Percentiles rank a stretch among this genome's conserved stretches.
Evolutionary conservation across 2,329 filamentous ascomycete species (phyloP).

Genomic region (Acrodontium crateriforme): DNA sequence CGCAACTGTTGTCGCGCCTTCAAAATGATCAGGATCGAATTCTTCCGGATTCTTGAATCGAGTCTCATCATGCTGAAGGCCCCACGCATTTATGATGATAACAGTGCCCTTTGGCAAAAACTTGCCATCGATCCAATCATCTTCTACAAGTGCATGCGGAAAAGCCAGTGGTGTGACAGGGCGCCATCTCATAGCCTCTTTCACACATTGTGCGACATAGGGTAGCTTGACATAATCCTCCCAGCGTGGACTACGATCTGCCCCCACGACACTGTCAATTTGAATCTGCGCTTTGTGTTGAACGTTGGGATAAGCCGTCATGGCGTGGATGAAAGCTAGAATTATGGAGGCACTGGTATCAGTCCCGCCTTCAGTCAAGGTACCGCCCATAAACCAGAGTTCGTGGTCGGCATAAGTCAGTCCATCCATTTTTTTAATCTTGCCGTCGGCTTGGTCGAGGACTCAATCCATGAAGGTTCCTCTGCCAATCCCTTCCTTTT

Average conservation of each 20-base stretch:
- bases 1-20: conserved; percentile 19
- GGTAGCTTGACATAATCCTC: conserved; percentile 19
- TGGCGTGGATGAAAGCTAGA: conserved; percentile 20
- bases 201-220: conserved; percentile 20
- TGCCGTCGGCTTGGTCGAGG: conserved; percentile 22
- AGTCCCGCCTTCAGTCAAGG: conserved; percentile 14
- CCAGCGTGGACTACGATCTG: conserved; percentile 16
- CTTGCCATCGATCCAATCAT: conserved; percentile 20
- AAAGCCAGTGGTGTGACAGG: conserved; percentile 17
- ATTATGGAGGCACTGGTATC: conserved; percentile 9
- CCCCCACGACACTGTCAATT: conserved; percentile 18
- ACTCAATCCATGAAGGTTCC: conserved; percentile 28
- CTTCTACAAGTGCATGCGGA: conserved; percentile 26
- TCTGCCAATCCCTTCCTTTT: conserved; percentile 11
- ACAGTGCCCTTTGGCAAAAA: conserved; percentile 24
- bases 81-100: conserved; percentile 26
- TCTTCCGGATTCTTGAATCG: conserved; percentile 13
- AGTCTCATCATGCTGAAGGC: conserved; percentile 26
- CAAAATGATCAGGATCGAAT: conserved; percentile 26
- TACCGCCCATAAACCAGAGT: conserved; percentile 25
- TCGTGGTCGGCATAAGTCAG: conserved; percentile 19
- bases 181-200: conserved; percentile 24
- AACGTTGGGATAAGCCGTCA: conserved; percentile 16
- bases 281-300: conserved; percentile 20
- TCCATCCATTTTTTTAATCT: conserved; percentile 4